phyloP scores from a whole-genome alignment of 257 asterid genomes.

The Gardenia jasminoides region DNA sequence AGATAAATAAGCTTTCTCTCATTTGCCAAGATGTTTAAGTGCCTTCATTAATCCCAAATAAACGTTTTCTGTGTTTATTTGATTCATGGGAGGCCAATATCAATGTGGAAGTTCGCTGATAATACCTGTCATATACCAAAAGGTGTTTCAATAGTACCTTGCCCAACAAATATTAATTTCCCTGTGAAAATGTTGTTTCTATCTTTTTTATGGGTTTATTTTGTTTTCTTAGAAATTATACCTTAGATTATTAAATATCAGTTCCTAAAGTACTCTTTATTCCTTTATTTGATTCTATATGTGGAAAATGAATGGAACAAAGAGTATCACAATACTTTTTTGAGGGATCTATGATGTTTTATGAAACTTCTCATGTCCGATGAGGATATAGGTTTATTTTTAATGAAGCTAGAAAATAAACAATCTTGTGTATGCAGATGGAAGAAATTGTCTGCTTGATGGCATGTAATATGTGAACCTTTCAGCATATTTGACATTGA shows the following conservation, averaged over 20 bases:
- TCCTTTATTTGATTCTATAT: background rate
- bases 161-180: constrained; percentile 14
- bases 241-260: background rate
- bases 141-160: constrained; percentile 48
- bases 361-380: background rate
- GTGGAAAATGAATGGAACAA: background rate
- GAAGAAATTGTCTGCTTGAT: background rate
- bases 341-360: background rate
- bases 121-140: constrained; percentile 31
- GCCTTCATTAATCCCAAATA: constrained; percentile 44
- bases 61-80: constrained; percentile 36
- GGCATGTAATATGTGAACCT: background rate
- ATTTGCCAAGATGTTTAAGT: background rate
- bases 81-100: constrained; percentile 56
- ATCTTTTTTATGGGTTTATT: background rate
- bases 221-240: background rate
- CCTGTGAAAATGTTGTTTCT: background rate
- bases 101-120: constrained; percentile 41
- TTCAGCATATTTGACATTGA: background rate
- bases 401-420: background rate
- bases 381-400: background rate
- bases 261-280: background rate
- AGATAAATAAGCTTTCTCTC: background rate
- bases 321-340: background rate
- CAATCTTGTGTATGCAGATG: background rate